Evolutionary conservation across 441 rosid genomes (phyloP), one percentile per base, ranked within the genome.

Genomic region (Pelargonium fulgidum): DNA sequence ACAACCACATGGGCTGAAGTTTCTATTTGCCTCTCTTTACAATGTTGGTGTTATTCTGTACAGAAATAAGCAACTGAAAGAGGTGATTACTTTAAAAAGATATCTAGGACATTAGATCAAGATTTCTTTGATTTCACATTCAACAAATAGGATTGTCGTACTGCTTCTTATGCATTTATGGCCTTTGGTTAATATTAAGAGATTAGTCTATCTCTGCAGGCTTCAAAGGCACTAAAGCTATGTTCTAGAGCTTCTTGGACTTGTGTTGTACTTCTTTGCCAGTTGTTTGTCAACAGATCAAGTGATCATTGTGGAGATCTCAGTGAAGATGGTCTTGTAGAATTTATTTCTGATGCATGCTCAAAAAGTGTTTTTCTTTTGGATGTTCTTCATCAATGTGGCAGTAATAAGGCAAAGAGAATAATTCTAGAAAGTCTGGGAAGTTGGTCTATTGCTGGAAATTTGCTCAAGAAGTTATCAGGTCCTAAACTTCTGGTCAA

Each of bases 231-330:
- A 41, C 79, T 95, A 62, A 83, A 81, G 74, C 76, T 95, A 66
- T 85, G 89, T 74, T 84, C 81, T 77, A 82, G 78, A 72, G 98
- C 98, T 74, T 88, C 91, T 19, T 92, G 99, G 99, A 72, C 77
- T 65, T 78, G 84, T 77, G 81, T 82, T 71, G 78, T 70, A 72
- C 83, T 66, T 79, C 84, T 80, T 48, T 82, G 86, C 74, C 78
- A 83, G 77, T 78, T 72, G 72, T 80, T 80, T 78, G 72, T 17
- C 62, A 61, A 76, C 42, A 78, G 78, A 68, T 67, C 85, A 48
- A 78, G 75, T 47, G 78, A 77, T 68, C 68, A 69, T 64, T 70
- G 24, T 12, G 74, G 72, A 76, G 83, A 82, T 78, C 68, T 80
- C 68, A 77, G 91, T 20, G 92, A 91, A 77, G 86, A 83, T 72